These are phyloP conservation scores for Sugiyamaella lignohabitans DNA, from an alignment of 805 yeast species.

Conservation along the genomic window DNA sequence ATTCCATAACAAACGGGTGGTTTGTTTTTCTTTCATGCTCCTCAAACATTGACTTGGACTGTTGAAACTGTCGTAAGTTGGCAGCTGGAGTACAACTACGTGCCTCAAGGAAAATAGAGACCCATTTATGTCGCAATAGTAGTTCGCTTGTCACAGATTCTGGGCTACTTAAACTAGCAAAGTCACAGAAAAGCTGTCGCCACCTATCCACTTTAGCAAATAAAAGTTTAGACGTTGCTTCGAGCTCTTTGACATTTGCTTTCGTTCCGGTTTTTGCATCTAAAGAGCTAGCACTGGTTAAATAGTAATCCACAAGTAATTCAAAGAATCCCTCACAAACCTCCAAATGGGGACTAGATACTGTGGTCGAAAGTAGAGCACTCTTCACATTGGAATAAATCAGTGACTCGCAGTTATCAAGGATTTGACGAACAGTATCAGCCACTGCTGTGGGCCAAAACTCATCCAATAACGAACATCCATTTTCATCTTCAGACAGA, in stretches of 20 bases:
- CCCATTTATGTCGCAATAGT: constrained; percentile 44
- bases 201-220: constrained; percentile 16
- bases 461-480: constrained; percentile 35
- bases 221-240: constrained; percentile 2
- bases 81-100: constrained; percentile 34
- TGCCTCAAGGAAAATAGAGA: constrained; percentile 39
- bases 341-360: too few species aligned
- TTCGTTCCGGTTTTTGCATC: constrained; percentile 10
- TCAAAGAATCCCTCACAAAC: constrained; percentile 20
- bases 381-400: constrained; percentile 11
- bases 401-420: constrained; percentile 24
- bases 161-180: constrained; percentile 7
- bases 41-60: constrained; percentile 15
- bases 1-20: constrained; percentile 33
- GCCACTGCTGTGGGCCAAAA: constrained; percentile 37
- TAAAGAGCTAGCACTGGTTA: constrained; percentile 8
- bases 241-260: constrained; percentile 12
- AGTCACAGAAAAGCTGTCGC: constrained; percentile 16
- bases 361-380: too few species aligned
- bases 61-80: constrained; percentile 23
- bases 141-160: constrained; percentile 4
- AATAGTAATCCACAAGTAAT: constrained; percentile 19
- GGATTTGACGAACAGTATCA: constrained; percentile 30
- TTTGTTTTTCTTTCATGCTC: neutral
- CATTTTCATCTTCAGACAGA: constrained; percentile 7